Evolutionary conservation across 2,329 filamentous ascomycete genomes (phyloP), one percentile per base, ranked within the genome.

Genomic region (Sarocladium strictum): DNA sequence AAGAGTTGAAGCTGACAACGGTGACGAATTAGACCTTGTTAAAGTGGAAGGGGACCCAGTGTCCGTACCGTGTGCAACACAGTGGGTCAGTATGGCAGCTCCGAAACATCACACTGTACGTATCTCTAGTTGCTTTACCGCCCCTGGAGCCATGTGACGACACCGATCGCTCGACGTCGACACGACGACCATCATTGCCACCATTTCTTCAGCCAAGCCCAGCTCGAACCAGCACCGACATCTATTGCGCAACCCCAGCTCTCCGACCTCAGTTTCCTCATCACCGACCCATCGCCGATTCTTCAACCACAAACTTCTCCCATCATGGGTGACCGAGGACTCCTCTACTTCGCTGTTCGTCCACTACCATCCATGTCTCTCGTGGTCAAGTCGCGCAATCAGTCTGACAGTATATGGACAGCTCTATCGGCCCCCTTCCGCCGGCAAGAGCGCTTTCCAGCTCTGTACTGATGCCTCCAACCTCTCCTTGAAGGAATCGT

Each of bases 81-180:
- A 15, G 35, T 38, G 35, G 9, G n/a, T 15, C 35, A 19, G 21
- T 17, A 45, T 6, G 11, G 17, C 3, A 14, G n/a, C 11, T 14
- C 10, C 37, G 17, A n/a, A 10, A n/a, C 37, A 45, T 23, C 17
- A 7, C n/a, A 45, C 43, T 29, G 23, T 49, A 26, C 24, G 23
- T 5, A 15, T 9, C 7, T n/a, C 27, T 32, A 15, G 40, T 49
- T n/a, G 5, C 26, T 29, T 51, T 32, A 51, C 47, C 47, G 47
- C 47, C 27, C 4, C 47, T 7, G 17, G 26, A 51, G n/a, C 29
- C 47, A 51, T 51, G 47, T 51, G 47, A 51, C 47, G 47, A 51
- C 47, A 51, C 5, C 21, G 4, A n/a, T 9, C 21, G 40, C 12
- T 21, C 23, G 21, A 24, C 6, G 21, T 27, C 9, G 40, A 43